A percentile compares a stretch with the other conserved stretches of the same genome.
phyloP scores from a whole-genome alignment of 441 rosid species.

The Metrosideros polymorpha region DNA sequence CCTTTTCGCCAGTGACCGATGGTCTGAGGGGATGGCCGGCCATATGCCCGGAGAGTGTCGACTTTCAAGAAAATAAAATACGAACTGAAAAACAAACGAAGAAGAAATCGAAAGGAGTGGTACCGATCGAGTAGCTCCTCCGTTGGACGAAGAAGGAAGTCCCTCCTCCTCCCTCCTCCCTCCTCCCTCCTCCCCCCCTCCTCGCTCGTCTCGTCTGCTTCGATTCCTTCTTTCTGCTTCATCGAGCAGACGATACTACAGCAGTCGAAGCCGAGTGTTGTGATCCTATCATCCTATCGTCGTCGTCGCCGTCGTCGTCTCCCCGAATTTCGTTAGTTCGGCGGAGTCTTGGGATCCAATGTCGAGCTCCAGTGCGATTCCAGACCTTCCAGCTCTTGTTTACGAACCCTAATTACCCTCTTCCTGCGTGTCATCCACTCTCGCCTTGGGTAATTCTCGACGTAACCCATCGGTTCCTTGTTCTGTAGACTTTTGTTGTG shows the following conservation, averaged over 20 bases:
- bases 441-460: not conserved
- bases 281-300: not conserved
- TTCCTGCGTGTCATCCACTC: not conserved
- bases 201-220: not conserved
- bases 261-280: not conserved
- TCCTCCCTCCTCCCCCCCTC: not conserved
- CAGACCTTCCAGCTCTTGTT: not conserved
- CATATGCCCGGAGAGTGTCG: no score
- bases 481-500: not conserved
- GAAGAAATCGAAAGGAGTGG: no score
- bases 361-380: not conserved
- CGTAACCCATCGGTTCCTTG: not conserved
- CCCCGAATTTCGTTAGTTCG: not conserved
- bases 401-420: not conserved
- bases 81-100: not conserved
- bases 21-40: no score
- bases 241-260: not conserved
- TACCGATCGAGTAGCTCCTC: not conserved
- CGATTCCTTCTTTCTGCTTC: not conserved
- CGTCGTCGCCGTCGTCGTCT: not conserved
- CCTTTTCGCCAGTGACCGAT: no score
- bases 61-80: no score
- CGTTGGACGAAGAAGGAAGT: not conserved
- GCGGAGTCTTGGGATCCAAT: not conserved
- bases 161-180: not conserved